Evolutionary conservation across 2,329 filamentous ascomycete genomes (phyloP).

Genomic region (Colletotrichum tanaceti): DNA sequence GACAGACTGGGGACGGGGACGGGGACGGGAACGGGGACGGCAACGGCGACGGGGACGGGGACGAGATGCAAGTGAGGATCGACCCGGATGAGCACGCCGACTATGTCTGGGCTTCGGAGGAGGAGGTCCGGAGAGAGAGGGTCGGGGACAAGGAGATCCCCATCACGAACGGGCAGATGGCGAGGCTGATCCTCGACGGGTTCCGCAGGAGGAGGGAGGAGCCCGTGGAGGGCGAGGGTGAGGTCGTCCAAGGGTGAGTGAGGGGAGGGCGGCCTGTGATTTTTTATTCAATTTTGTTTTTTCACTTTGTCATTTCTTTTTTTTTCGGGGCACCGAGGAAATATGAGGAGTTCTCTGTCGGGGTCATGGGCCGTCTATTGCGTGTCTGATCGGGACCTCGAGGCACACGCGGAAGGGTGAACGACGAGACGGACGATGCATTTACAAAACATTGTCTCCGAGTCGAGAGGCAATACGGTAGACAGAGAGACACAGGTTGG

Average conservation of each 20-base stretch:
- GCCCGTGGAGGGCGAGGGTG: not conserved
- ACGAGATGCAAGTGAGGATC: constrained; percentile 46
- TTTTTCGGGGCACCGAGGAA: too few species aligned
- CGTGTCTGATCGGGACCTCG: too few species aligned
- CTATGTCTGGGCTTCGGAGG: constrained; percentile 54
- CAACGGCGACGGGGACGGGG: too few species aligned
- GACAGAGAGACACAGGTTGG: not conserved
- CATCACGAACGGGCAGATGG: constrained; percentile 45
- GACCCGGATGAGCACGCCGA: constrained; percentile 57
- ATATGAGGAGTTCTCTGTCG: too few species aligned
- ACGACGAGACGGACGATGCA: too few species aligned
- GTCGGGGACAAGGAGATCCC: constrained; percentile 47
- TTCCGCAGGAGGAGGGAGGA: constrained; percentile 46
- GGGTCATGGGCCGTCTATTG: too few species aligned
- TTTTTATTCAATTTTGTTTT: too few species aligned
- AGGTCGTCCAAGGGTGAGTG: not conserved
- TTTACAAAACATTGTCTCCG: not conserved
- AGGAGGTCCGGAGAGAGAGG: constrained; percentile 49
- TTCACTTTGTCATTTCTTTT: too few species aligned
- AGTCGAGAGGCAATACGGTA: not conserved
- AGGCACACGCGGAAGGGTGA: not conserved
- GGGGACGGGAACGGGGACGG: too few species aligned
- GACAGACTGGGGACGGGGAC: not conserved
- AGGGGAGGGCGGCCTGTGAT: too few species aligned
- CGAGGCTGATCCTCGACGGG: constrained; percentile 47